These are phyloP conservation scores for Aspergillus versicolor DNA, from an alignment of 2,329 filamentous ascomycete species.

Conservation along the genomic window DNA sequence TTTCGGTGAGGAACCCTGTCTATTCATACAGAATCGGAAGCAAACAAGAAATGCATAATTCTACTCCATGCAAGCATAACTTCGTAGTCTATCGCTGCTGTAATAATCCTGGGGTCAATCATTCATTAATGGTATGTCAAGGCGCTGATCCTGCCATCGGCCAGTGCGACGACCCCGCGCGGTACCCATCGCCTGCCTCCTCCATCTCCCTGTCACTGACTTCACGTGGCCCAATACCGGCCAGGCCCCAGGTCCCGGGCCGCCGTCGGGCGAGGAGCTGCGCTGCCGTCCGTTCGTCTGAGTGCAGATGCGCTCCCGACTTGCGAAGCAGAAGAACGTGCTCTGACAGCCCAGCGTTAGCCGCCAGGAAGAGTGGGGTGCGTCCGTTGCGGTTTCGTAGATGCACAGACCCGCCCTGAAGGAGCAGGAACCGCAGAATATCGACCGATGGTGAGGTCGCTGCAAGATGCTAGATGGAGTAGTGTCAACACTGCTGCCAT, in stretches of 20 bases:
- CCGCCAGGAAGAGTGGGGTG: conserved; percentile 60
- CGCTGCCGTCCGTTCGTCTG: conserved; percentile 55
- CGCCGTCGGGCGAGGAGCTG: conserved; percentile 47
- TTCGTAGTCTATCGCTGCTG: not conserved
- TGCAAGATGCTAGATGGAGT: conserved; percentile 49
- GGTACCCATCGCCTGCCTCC: not conserved
- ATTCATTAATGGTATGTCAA: not conserved
- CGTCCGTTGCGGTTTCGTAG: conserved; percentile 58
- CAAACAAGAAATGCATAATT: not conserved
- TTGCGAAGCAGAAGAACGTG: conserved; percentile 56
- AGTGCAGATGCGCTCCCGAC: conserved; percentile 60
- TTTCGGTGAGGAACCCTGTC: not conserved
- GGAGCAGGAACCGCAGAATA: conserved; percentile 56
- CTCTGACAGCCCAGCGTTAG: conserved; percentile 54
- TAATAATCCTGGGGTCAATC: not conserved
- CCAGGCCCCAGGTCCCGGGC: conserved; percentile 44
- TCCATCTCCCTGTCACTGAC: conserved; percentile 13
- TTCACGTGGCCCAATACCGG: conserved; percentile 37
- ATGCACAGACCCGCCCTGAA: conserved; percentile 59
- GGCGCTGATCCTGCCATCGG: conserved; percentile 14
- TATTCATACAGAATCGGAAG: not conserved
- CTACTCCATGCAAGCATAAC: not conserved
- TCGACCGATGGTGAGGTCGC: conserved; percentile 56
- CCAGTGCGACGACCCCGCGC: conserved; percentile 10
- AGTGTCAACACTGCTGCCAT: not conserved